phyloP scores from a whole-genome alignment of 345 rosid species.

The Moringa oleifera region DNA sequence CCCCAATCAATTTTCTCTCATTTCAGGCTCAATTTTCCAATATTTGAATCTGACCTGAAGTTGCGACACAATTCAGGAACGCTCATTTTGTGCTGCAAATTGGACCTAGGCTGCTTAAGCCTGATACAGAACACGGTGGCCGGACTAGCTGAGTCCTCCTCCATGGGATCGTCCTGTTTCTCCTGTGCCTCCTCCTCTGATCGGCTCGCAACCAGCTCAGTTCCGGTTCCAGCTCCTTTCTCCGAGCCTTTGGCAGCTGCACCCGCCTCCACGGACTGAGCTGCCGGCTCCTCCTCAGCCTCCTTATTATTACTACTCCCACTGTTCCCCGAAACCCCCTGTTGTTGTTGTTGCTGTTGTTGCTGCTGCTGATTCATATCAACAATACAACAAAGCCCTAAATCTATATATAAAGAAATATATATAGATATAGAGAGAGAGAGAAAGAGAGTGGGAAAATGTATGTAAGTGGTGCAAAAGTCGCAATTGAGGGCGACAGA shows the following conservation, averaged over 20 bases:
- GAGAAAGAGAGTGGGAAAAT: conserved; percentile 7
- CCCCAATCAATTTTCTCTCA: neutral
- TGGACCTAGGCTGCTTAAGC: conserved; percentile 83
- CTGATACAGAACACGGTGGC: conserved; percentile 85
- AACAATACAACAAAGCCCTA: conserved; percentile 38
- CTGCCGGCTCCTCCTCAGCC: conserved; percentile 27
- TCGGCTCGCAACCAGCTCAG: neutral
- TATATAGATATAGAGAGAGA: conserved; percentile 13
- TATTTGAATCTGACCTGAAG: conserved; percentile 50
- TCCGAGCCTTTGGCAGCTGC: conserved; percentile 17
- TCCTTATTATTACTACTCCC: conserved; percentile 14
- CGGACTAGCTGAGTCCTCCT: conserved; percentile 68
- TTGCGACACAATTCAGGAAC: conserved; percentile 88
- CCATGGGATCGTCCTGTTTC: conserved; percentile 57
- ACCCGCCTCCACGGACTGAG: conserved; percentile 20
- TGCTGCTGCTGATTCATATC: conserved; percentile 50
- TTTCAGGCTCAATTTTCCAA: neutral
- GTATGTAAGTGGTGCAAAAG: conserved; percentile 52
- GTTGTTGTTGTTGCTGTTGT: conserved; percentile 12
- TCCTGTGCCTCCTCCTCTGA: conserved; percentile 11
- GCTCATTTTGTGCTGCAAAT: conserved; percentile 82
- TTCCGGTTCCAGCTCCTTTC: conserved; percentile 15
- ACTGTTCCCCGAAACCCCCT: conserved; percentile 14
- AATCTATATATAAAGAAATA: conserved; percentile 25
- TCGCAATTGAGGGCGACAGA: conserved; percentile 95